Evolutionary conservation across 306 rosid genomes (phyloP), one percentile per base, ranked within the genome.

Genomic region (Vigna trinervia): DNA sequence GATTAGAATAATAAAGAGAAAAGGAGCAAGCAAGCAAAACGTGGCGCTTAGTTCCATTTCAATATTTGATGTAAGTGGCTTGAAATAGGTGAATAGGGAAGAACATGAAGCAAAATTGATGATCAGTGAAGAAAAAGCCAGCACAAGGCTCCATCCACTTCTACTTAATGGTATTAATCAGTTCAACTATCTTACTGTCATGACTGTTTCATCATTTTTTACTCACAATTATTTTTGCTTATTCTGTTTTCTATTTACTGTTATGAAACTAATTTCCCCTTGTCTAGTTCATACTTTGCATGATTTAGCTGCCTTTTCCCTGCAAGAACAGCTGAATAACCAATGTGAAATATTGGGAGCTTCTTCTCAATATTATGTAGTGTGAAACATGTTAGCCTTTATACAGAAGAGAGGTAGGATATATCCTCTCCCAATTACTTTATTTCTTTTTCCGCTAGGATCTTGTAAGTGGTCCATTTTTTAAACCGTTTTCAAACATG

Each of bases 1-100:
- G 76, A 84, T 5, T 51, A 91, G 84, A 54, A 64, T 66, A 80
- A 64, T 14, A 69, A 73, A n/a, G 72, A 71, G 66, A 34, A 73
- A 52, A 58, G 63, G 71, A 70, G 81, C 63, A 64, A 70, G 57
- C n/a, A 78, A 43, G 71, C 64, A 82, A 14, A 80, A 54, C 61
- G 70, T 54, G 81, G 82, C 5, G 22, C 13, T 73, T 64, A 58
- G 54, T 48, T 84, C 88, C 82, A 80, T 82, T 23, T 34, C 60
- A 36, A 6, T 56, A 12, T 30, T 12, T 46, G 10, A 9, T 69
- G 70, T 67, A 34, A 50, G 74, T 65, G 82, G 14, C 69, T 74
- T 14, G 57, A 71, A 30, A 58, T 38, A 54, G 46, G 22, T 64
- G 60, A 59, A 14, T 56, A 61, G 56, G 48, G 41, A 63, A 48